A percentile compares a stretch with the other conserved stretches of the same genome.
These are phyloP conservation scores for Clonostachys chloroleuca DNA, from an alignment of 2,329 filamentous ascomycete genomes.

Conservation along the genomic window DNA sequence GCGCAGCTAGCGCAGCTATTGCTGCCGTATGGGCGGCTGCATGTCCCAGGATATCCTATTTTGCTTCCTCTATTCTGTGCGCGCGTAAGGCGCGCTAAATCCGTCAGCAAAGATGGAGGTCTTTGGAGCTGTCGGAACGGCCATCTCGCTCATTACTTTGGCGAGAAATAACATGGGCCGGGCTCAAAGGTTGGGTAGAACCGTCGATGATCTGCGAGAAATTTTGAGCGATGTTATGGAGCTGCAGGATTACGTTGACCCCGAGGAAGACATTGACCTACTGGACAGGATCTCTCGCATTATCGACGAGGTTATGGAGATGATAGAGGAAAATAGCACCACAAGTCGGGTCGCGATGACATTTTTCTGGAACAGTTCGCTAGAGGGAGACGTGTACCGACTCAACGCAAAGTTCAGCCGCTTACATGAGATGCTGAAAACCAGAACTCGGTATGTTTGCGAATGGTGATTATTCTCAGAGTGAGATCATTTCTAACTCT, in stretches of 20 bases:
- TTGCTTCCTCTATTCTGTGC: too few relatives aligned
- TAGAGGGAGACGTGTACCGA: background rate
- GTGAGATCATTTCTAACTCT: too few relatives aligned
- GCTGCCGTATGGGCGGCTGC: too few relatives aligned
- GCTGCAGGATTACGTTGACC: slow-evolving; percentile 1
- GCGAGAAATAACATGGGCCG: background rate
- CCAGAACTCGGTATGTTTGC: too few relatives aligned
- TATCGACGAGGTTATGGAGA: background rate
- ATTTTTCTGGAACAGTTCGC: background rate
- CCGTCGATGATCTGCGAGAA: background rate
- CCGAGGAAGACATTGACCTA: background rate
- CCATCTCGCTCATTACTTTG: background rate
- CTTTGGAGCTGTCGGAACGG: background rate
- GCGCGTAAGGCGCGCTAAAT: too few relatives aligned
- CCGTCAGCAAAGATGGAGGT: background rate
- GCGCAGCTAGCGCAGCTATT: too few relatives aligned
- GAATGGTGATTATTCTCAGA: too few relatives aligned
- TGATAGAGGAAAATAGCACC: background rate
- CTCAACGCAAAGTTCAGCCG: background rate
- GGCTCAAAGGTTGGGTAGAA: background rate
- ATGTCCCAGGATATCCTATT: too few relatives aligned
- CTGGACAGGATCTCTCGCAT: background rate
- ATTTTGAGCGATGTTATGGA: slow-evolving; percentile 1
- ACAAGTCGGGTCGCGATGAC: background rate
- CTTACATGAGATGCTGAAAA: too few relatives aligned